phyloP scores from a whole-genome alignment of 2,329 filamentous ascomycete genomes.

The Fusarium nygamai region DNA sequence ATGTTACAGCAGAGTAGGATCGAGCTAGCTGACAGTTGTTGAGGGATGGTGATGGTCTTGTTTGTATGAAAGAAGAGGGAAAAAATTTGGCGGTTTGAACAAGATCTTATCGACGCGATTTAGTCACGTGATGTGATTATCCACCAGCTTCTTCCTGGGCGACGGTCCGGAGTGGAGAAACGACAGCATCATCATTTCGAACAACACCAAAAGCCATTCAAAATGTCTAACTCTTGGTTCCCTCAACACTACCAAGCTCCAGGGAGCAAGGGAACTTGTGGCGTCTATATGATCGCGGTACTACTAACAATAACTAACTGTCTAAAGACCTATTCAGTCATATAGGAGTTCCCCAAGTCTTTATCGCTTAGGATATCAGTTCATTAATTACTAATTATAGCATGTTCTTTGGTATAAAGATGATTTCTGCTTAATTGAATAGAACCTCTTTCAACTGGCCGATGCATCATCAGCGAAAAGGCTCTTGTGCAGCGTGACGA shows the following conservation, averaged over 20 bases:
- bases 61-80: slow-evolving; percentile 47
- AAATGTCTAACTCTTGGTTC: not conserved
- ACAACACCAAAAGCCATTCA: not conserved
- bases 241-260: not conserved
- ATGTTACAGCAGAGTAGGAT: slow-evolving; percentile 57
- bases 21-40: slow-evolving; percentile 52
- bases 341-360: not conserved
- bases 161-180: not conserved
- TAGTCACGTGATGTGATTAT: slow-evolving; percentile 38
- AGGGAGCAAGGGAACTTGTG: not conserved
- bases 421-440: not conserved
- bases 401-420: not conserved
- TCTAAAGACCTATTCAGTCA: not conserved
- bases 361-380: not conserved
- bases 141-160: not conserved
- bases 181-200: not conserved
- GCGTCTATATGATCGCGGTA: not conserved
- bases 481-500: not conserved
- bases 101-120: slow-evolving; percentile 24
- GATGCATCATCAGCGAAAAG: not conserved
- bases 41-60: slow-evolving; percentile 56
- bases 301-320: not conserved
- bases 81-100: slow-evolving; percentile 28
- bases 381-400: not conserved
- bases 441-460: not conserved